Evolutionary conservation across 345 rosid species (phyloP).

Genomic region (Ceriops tagal): DNA sequence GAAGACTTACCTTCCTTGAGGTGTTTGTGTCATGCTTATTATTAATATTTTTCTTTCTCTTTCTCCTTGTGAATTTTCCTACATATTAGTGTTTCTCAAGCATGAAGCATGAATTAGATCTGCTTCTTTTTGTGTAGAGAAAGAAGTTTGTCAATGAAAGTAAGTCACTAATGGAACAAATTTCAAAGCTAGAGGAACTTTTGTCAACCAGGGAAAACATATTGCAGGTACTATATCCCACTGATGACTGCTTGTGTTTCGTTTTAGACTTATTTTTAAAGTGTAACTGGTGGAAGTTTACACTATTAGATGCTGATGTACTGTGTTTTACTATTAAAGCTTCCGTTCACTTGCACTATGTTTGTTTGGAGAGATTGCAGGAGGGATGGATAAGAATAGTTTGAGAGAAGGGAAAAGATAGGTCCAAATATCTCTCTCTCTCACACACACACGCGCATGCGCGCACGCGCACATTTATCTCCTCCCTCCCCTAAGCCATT

Average conservation of each 20-base stretch:
- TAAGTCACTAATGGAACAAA: conserved; percentile 57
- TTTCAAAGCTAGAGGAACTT: conserved; percentile 63
- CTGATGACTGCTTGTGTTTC: not conserved
- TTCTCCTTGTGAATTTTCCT: conserved; percentile 15
- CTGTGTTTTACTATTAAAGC: too few species aligned
- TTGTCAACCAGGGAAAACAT: conserved; percentile 69
- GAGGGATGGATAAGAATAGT: too few species aligned
- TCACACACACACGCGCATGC: fast-evolving
- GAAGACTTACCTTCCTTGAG: conserved; percentile 85
- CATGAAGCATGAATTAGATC: conserved; percentile 9
- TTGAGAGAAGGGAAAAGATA: too few species aligned
- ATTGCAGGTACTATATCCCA: conserved; percentile 51
- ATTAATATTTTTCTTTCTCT: not conserved
- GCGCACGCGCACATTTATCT: too few species aligned
- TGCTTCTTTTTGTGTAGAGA: conserved; percentile 43
- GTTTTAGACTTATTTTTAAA: not conserved
- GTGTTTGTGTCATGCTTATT: conserved; percentile 25
- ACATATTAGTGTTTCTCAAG: not conserved
- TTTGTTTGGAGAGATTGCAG: too few species aligned
- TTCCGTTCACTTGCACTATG: too few species aligned
- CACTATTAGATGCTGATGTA: too few species aligned
- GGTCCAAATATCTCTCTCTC: too few species aligned
- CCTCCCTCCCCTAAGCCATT: too few species aligned
- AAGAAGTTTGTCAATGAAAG: conserved; percentile 75
- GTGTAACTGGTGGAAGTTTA: too few species aligned